Evolutionary conservation across 179 eudicot species (phyloP), one percentile per base, ranked within the genome.

Genomic region (Spinacia oleracea): DNA sequence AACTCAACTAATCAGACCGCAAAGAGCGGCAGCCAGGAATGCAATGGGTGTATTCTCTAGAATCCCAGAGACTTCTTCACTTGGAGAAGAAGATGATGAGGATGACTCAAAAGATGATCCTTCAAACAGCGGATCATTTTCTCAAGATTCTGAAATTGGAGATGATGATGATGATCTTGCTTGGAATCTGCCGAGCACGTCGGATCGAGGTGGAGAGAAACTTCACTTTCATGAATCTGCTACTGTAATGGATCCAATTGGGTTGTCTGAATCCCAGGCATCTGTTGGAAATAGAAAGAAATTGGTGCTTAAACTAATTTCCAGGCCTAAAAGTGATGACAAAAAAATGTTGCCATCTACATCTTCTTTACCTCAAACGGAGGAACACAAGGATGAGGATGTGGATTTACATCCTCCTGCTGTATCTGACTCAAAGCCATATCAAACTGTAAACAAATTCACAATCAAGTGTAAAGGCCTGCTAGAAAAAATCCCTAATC

Each of bases 1-100:
- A 73, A 88, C 89, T 58, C 91, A 86, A 81, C 76, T 90, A 82
- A 77, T 81, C 50, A 87, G 98, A 79, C 97, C 98, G 75, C 91
- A 82, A 82, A 87, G 98, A 83, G 92, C 87, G 82, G 93, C 98
- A 80, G 97, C 98, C 31, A 90, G 90, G 77, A 93, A 95, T 85
- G 98, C 97, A 59, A 82, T 83, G 82, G 88, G 78, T 75, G 81
- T 86, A 60, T 87, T 89, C 81, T 89, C 97, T 38, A 87, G 80
- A 77, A 84, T 89, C 74, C 89, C 86, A 18, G 96, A 92, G 84
- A 80, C 83, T 38, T 84, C 89, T 67, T 81, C 85, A 58, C 88
- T 79, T 68, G 89, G 69, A 55, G 89, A 70, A 55, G 89, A 70
- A 73, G 93, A 89, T 40, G 90, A 89, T 35, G 90, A 82, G 66